These are phyloP conservation scores for Lactarius psammicola DNA, from an alignment of 768 basidiomycete genomes.

Conservation along the genomic window DNA sequence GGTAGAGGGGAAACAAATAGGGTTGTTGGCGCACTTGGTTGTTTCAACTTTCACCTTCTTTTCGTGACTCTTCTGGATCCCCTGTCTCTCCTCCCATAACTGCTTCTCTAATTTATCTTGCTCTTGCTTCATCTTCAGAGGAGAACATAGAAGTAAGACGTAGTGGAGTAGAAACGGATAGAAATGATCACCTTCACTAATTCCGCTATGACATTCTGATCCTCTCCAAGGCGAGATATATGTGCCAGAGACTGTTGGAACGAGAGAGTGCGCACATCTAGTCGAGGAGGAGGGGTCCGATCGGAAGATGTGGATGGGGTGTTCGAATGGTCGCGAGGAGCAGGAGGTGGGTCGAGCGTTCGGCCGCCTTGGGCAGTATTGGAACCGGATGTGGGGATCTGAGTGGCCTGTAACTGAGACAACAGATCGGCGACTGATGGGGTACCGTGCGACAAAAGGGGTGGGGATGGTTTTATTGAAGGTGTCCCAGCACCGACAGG, in stretches of 20 bases:
- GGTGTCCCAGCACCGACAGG: background rate
- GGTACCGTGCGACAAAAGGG: constrained; percentile 16
- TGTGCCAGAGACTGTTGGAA: constrained; percentile 72
- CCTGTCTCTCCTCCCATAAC: constrained; percentile 64
- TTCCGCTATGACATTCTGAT: constrained; percentile 49
- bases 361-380: constrained; percentile 1
- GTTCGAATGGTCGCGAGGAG: background rate
- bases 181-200: constrained; percentile 49
- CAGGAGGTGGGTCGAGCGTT: background rate
- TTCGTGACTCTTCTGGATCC: constrained; percentile 62
- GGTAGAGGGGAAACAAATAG: constrained; percentile 3
- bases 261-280: constrained; percentile 49
- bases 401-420: constrained; percentile 23
- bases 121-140: constrained; percentile 62
- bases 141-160: background rate
- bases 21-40: constrained; percentile 51
- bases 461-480: constrained; percentile 14
- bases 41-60: constrained; percentile 67
- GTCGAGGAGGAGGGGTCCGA: constrained; percentile 8
- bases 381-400: constrained; percentile 1
- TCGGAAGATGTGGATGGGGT: background rate
- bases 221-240: constrained; percentile 57
- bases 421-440: constrained; percentile 28
- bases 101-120: constrained; percentile 67
- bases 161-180: background rate